These are phyloP conservation scores for Eleusine indica DNA, from an alignment of 176 grass and related monocot genomes.

Conservation along the genomic window DNA sequence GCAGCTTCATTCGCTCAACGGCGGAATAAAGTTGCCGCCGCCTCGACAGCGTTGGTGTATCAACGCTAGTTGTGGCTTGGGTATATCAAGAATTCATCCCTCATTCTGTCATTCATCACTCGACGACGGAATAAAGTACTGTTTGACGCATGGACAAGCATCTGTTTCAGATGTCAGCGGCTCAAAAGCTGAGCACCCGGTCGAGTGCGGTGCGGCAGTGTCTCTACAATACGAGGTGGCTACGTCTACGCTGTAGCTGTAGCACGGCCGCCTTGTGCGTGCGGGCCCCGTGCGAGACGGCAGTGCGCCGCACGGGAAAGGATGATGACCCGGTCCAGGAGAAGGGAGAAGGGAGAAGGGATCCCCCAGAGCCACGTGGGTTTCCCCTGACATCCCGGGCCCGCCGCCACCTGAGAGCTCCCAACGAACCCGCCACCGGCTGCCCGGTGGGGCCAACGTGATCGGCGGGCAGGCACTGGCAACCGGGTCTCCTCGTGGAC, in stretches of 20 bases:
- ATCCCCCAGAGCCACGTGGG: not conserved
- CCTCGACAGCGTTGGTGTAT: not conserved
- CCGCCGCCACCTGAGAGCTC: conserved; percentile 7
- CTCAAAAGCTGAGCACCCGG: too few species aligned
- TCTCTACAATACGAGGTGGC: too few species aligned
- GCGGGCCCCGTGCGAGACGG: not conserved
- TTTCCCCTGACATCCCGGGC: not conserved
- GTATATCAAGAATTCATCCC: too few species aligned
- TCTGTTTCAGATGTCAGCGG: too few species aligned
- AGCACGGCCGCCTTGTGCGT: not conserved
- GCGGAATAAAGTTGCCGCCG: not conserved
- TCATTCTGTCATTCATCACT: too few species aligned
- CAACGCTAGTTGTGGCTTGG: too few species aligned
- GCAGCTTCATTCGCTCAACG: not conserved
- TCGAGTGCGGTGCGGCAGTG: too few species aligned
- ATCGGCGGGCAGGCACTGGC: not conserved
- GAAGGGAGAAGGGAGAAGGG: not conserved
- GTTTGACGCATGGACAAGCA: too few species aligned
- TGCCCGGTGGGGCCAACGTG: conserved; percentile 24
- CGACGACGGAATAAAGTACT: too few species aligned
- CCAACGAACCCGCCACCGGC: not conserved
- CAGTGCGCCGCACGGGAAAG: conserved; percentile 22
- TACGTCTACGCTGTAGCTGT: not conserved
- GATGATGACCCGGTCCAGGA: conserved; percentile 3
- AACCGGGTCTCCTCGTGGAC: not conserved